Evolutionary conservation across 352 stramenopile genomes (phyloP).

Genomic region (Elongisporangium prolatum): DNA sequence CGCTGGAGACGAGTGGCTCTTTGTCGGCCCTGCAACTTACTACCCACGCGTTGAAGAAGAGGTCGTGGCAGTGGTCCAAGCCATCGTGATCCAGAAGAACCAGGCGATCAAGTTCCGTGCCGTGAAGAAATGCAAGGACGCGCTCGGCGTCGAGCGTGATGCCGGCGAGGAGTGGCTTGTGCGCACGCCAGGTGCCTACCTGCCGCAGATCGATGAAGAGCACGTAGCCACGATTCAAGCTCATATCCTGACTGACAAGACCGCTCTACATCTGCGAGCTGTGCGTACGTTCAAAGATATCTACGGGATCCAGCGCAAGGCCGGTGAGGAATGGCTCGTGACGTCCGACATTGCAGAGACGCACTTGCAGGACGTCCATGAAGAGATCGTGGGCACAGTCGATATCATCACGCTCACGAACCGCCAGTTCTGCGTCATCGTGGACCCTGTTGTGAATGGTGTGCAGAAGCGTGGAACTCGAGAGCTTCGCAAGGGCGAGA

Average conservation of each 20-base stretch:
- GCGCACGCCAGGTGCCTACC: constrained; percentile 59
- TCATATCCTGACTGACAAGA: constrained; percentile 62
- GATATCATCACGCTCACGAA: constrained; percentile 67
- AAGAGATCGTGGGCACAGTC: constrained; percentile 61
- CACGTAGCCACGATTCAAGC: constrained; percentile 54
- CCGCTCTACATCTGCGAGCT: constrained; percentile 56
- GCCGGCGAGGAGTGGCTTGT: constrained; percentile 81
- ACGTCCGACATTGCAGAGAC: constrained; percentile 67
- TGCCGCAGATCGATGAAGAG: constrained; percentile 74
- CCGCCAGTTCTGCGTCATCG: constrained; percentile 77
- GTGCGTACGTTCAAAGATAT: constrained; percentile 73
- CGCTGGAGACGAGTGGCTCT: constrained; percentile 75
- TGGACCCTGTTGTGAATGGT: constrained; percentile 61
- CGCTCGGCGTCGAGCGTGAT: constrained; percentile 49
- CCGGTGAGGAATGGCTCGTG: constrained; percentile 78
- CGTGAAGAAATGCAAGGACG: constrained; percentile 77
- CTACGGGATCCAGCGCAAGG: constrained; percentile 62
- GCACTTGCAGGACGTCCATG: constrained; percentile 74
- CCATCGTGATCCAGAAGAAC: constrained; percentile 78
- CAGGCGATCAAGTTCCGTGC: constrained; percentile 75
- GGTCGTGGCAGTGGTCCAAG: constrained; percentile 42
- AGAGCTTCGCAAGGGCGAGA: constrained; percentile 67
- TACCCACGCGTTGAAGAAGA: constrained; percentile 71
- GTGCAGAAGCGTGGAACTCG: constrained; percentile 68
- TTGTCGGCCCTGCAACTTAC: constrained; percentile 67